phyloP scores from a whole-genome alignment of 768 basidiomycete genomes.

The Macrolepiota albuminosa region DNA sequence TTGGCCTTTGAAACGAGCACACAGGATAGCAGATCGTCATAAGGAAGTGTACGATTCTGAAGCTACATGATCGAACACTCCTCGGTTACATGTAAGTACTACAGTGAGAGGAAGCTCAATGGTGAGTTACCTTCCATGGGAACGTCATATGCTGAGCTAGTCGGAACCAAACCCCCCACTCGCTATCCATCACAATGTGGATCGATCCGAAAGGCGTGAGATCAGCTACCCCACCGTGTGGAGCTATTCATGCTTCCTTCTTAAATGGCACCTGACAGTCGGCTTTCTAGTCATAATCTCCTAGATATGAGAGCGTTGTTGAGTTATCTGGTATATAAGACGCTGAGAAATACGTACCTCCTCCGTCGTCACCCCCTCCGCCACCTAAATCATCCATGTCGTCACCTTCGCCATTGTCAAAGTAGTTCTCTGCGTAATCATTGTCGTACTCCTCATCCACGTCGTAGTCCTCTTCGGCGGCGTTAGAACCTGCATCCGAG shows the following conservation, averaged over 20 bases:
- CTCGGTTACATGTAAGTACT: neutral
- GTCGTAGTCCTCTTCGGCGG: slow-evolving; percentile 70
- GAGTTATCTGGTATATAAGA: neutral
- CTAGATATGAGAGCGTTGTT: neutral
- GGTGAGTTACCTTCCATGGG: neutral
- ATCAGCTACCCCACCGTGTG: neutral
- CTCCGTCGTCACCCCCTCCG: slow-evolving; percentile 65
- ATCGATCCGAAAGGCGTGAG: neutral
- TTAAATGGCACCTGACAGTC: neutral
- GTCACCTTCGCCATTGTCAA: slow-evolving; percentile 84
- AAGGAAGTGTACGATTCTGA: neutral
- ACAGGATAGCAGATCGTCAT: neutral
- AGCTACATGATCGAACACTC: neutral
- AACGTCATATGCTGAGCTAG: too few species aligned
- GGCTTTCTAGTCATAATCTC: slow-evolving; percentile 10
- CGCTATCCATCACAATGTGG: neutral
- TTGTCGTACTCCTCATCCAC: slow-evolving; percentile 91
- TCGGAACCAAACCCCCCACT: neutral
- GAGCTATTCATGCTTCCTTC: too few species aligned
- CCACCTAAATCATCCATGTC: slow-evolving; percentile 76
- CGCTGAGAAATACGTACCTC: slow-evolving; percentile 29
- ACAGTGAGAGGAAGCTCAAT: neutral
- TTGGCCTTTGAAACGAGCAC: neutral
- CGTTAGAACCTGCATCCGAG: slow-evolving; percentile 65
- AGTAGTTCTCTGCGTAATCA: slow-evolving; percentile 88